A percentile compares a stretch with the other conserved stretches of the same genome.
Conservation (phyloP, 176 grass and related monocot genomes). For the Phragmites australis region DNA sequence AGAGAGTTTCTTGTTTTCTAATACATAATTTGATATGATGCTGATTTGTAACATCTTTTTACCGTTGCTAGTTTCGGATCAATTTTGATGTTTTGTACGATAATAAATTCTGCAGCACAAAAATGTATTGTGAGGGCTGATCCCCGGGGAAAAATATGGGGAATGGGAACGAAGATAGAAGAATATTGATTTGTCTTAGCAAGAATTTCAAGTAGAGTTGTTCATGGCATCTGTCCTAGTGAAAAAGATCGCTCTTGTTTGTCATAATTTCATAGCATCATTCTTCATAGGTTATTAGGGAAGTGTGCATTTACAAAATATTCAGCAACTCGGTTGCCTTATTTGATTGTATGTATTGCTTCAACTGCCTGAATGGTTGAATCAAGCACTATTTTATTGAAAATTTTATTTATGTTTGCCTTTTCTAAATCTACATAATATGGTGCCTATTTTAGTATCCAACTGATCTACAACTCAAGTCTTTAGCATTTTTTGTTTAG, state of each 20-base stretch:
- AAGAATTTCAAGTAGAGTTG: conserved; percentile 20
- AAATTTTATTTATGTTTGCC: not conserved
- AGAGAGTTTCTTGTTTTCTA: too few species aligned
- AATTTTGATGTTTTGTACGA: too few species aligned
- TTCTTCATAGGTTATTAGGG: not conserved
- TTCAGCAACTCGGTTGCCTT: not conserved
- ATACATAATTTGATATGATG: too few species aligned
- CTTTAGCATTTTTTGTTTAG: conserved; percentile 34
- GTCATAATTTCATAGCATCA: not conserved
- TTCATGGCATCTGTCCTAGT: not conserved
- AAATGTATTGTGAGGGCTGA: not conserved
- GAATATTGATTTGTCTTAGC: not conserved
- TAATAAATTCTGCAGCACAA: not conserved
- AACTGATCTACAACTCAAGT: too few species aligned
- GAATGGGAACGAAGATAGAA: not conserved
- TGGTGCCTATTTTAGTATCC: not conserved
- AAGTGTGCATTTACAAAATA: not conserved
- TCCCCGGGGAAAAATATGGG: too few species aligned
- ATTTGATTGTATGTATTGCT: conserved; percentile 8
- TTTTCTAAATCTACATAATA: conserved; percentile 12
- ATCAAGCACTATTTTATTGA: not conserved
- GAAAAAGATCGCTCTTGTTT: not conserved
- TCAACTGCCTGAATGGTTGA: not conserved
- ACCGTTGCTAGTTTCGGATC: too few species aligned
- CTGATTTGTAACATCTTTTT: too few species aligned